These are phyloP conservation scores for Sphagnum contortum DNA, from an alignment of 225 moss, liverwort and hornwort genomes.

Conservation along the genomic window DNA sequence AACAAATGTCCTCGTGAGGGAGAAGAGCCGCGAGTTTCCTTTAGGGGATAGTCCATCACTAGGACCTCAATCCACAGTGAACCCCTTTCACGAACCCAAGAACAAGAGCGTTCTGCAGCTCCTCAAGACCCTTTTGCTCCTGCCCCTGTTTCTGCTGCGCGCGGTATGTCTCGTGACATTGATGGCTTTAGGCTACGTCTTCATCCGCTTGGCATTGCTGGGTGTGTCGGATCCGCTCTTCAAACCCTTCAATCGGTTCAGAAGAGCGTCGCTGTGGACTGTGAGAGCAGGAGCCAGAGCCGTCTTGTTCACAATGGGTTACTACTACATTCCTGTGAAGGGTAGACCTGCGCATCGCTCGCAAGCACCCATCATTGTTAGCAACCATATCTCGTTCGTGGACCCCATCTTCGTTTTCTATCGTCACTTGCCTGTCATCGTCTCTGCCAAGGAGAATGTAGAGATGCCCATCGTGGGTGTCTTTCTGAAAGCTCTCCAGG, in stretches of 20 bases:
- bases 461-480: slow-evolving; percentile 64
- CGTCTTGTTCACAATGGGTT: slow-evolving; percentile 39
- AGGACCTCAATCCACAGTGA: slow-evolving; percentile 31
- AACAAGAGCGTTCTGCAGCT: slow-evolving; percentile 38
- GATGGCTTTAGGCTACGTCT: slow-evolving; percentile 30
- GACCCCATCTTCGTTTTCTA: slow-evolving; percentile 63
- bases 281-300: slow-evolving; percentile 32
- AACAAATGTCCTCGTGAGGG: no score
- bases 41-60: slow-evolving; percentile 34
- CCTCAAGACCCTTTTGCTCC: slow-evolving; percentile 29
- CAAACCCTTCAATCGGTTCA: slow-evolving; percentile 45
- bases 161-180: slow-evolving; percentile 22
- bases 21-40: slow-evolving; percentile 15
- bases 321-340: slow-evolving; percentile 32
- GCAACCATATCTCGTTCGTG: slow-evolving; percentile 55
- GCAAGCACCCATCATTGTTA: slow-evolving; percentile 42
- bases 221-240: slow-evolving; percentile 46
- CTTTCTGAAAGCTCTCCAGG: slow-evolving; percentile 55
- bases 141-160: slow-evolving; percentile 38
- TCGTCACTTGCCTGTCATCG: slow-evolving; percentile 54
- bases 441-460: slow-evolving; percentile 54
- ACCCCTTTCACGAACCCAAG: slow-evolving; percentile 46
- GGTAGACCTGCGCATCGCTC: slow-evolving; percentile 38
- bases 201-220: slow-evolving; percentile 35
- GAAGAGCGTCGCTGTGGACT: slow-evolving; percentile 36